A percentile compares a stretch with the other conserved stretches of the same genome.
These are phyloP conservation scores for Ceratonia siliqua DNA, from an alignment of 306 rosid genomes.

Conservation along the genomic window DNA sequence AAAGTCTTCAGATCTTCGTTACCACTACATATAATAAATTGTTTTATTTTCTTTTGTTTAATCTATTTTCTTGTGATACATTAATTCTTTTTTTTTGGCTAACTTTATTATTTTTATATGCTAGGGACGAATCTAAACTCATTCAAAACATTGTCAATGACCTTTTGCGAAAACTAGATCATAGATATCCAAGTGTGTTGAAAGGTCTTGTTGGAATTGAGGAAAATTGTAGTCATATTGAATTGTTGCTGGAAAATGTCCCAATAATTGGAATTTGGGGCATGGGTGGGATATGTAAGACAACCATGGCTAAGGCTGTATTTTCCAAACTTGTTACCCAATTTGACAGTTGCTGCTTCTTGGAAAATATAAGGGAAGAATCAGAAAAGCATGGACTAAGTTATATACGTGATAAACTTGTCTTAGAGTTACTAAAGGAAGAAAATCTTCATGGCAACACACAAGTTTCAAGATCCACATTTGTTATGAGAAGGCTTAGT, in stretches of 20 bases:
- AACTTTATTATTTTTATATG: not conserved
- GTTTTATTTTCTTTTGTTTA: too few relatives aligned
- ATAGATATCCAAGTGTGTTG: not conserved
- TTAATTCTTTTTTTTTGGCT: not conserved
- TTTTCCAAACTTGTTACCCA: not conserved
- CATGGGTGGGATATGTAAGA: not conserved
- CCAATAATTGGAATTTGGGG: slow-evolving; percentile 8
- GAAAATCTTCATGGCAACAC: not conserved
- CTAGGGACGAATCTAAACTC: not conserved
- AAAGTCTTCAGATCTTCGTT: too few relatives aligned
- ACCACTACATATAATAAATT: too few relatives aligned
- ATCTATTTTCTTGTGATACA: too few relatives aligned
- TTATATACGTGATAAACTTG: not conserved
- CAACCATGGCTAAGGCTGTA: not conserved
- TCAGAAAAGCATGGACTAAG: not conserved
- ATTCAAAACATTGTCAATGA: not conserved
- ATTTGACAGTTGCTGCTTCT: not conserved
- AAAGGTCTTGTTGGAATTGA: slow-evolving; percentile 10
- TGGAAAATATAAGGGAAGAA: slow-evolving; percentile 16
- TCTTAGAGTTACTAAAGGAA: not conserved
- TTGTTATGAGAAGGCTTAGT: not conserved
- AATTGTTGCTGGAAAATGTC: not conserved
- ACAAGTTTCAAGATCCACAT: not conserved
- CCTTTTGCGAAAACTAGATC: not conserved
- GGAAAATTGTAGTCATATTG: not conserved